A percentile compares a stretch with the other conserved stretches of the same genome.
Conservation (phyloP, 345 rosid genomes). For the Eucalyptus erythrocorys region DNA sequence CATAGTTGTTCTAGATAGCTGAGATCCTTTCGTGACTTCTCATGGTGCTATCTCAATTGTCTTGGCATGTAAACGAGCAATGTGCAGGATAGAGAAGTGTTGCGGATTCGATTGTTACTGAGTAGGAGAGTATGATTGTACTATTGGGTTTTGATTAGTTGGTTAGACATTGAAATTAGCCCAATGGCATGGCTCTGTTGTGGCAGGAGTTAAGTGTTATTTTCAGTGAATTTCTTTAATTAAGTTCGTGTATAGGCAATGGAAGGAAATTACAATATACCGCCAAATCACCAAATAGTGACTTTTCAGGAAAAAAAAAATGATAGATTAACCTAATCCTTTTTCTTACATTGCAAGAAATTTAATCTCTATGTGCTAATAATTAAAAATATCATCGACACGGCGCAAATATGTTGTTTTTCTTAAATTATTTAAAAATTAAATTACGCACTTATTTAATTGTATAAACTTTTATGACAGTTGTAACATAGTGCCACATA, state of each 20-base stretch:
- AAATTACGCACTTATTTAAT: neutral
- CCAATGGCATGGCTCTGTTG: neutral
- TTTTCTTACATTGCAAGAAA: neutral
- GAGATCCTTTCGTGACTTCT: neutral
- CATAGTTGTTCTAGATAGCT: neutral
- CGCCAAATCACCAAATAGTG: neutral
- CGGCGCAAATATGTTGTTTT: neutral
- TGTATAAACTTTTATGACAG: neutral
- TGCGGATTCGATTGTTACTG: neutral
- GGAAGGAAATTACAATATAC: neutral
- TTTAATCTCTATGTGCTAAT: neutral
- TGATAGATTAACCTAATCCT: neutral
- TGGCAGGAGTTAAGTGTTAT: neutral
- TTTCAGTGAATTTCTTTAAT: neutral
- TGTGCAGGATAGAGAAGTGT: neutral
- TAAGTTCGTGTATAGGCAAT: neutral
- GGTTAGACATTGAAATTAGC: neutral
- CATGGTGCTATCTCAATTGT: neutral
- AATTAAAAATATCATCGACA: neutral
- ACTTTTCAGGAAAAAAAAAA: neutral
- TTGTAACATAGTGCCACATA: neutral
- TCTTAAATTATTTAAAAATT: neutral
- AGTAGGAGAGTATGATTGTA: neutral
- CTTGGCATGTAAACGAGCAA: rapidly evolving
- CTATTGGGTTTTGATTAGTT: neutral